Base-by-base conservation (phyloP, 1,284 basidiomycete species). In the Fomitopsis betulina region DNA sequence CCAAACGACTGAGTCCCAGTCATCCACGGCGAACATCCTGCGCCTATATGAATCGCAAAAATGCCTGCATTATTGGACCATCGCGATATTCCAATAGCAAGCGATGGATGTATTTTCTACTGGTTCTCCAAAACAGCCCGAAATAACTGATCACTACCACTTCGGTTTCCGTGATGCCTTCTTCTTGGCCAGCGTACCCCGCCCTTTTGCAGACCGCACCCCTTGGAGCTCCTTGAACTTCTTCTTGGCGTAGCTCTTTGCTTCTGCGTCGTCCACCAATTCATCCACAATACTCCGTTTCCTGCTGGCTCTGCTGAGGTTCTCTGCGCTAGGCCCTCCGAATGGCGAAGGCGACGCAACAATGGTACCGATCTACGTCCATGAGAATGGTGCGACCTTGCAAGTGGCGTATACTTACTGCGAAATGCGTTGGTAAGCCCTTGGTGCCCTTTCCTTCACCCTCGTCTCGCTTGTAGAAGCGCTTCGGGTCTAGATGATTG, bases 401-500 rank as follows among this genome's bases (percentile, higher is more conserved):
- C 15, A 37, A 21, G 23, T 21, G 27, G 27, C 32, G 32, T 53
- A 43, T 25, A 76, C 84, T 66, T 72, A 95, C 94, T 27, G 93
- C 92, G 74, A 97, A 96, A 66, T 89, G 87, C 73, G 95, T 95
- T 13, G 89, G 95, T 25, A 96, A 76, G 61, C 88, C 87, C 74
- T 90, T 93, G 74, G 89, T 87, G 43, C 91, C 93, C 67, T 85
- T 92, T 42, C 92, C 85, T 78, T 95, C 89, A 4, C 89, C 88
- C 57, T 87, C 84, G 54, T 93, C 91, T 68, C 88, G 91, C 58
- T 84, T 76, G 78, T 98, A 96, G 79, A 98, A 98, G 35, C 95
- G 82, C 73, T 98, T 99, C 7, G 96, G 96, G 69, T 99, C 96
- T 37, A 99, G 82, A 58, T 95, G 90, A 70, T 96, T 96, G 51